Evolutionary conservation across 1,284 basidiomycete genomes (phyloP).

Genomic region (Stygiomarasmius scandens): DNA sequence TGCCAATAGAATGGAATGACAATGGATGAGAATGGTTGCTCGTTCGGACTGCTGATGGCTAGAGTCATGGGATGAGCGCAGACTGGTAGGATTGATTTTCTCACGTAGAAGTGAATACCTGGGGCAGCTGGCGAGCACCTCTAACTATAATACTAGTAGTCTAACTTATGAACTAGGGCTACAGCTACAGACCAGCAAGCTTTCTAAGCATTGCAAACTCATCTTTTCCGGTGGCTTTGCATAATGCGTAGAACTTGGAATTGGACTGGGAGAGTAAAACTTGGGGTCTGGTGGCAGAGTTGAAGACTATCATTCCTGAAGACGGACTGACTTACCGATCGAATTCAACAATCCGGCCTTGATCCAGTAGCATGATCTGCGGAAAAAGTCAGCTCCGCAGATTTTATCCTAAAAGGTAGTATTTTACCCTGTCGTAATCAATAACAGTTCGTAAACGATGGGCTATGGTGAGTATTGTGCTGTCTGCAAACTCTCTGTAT

Average conservation of each 20-base stretch:
- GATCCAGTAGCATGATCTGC: conserved; percentile 86
- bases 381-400: not conserved
- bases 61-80: not conserved
- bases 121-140: too few species aligned
- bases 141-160: too few species aligned
- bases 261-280: conserved; percentile 64
- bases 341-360: conserved; percentile 83
- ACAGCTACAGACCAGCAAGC: conserved; percentile 53
- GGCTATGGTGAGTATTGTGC: conserved; percentile 73
- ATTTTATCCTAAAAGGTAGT: too few species aligned
- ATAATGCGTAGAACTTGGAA: conserved; percentile 77
- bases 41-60: not conserved
- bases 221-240: conserved; percentile 79
- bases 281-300: conserved; percentile 50
- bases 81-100: not conserved
- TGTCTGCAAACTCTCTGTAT: conserved; percentile 60
- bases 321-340: conserved; percentile 47
- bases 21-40: too few species aligned
- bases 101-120: not conserved
- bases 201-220: conserved; percentile 78
- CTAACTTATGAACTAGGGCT: too few species aligned
- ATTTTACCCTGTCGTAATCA: conserved; percentile 62
- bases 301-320: too few species aligned
- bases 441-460: conserved; percentile 72
- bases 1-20: not conserved